Base-by-base conservation (phyloP, 2,329 filamentous ascomycete species). In the Graphiopsis chlorocephala region DNA sequence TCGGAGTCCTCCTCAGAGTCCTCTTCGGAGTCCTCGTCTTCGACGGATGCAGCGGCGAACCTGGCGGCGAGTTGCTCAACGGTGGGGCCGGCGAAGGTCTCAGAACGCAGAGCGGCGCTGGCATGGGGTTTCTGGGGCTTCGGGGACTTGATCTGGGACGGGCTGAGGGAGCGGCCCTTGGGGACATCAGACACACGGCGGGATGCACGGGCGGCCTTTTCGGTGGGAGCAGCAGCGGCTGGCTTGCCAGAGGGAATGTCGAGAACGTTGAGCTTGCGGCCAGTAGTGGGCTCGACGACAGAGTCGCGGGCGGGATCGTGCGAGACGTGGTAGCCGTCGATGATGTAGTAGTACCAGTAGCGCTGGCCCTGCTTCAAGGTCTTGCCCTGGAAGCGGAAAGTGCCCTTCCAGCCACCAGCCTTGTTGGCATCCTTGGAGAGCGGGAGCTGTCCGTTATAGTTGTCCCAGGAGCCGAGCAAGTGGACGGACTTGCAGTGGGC, bases 281-380 rank as follows among this genome's bases (percentile, higher is more conserved):
- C 92, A 64, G 95, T 98, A 79, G 93, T 98, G 77, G 94, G 93
- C 85, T 99, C 95, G 71, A 91, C 90, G 76, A 91, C 96, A 77
- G 90, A 94, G 75, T 90, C 84, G 78, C 93, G 89, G 78, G 91
- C 91, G 72, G 94, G 93, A 83, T 98, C 95, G 86, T 98, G 94
- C 68, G 93, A 93, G 78, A 96, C 90, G 80, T 97, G 93, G 88
- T 97, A 97, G 73, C 95, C 95, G 79, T 99, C 95, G 80, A 98
- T 95, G 88, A 98, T 97, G 86, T 97, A 99, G 88, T 99, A 99
- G 89, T 98, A 99, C 95, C 95, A 99, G 88, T 98, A 98, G 78
- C 94, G 90, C 78, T 92, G 88, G 78, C 94, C 93, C 73, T 92
- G 85, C 84, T 94, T 89, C 74, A 98, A 86, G 66, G 92, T 94